Conservation (phyloP, 2,329 filamentous ascomycete species). For the Endocalyx cinctus region DNA sequence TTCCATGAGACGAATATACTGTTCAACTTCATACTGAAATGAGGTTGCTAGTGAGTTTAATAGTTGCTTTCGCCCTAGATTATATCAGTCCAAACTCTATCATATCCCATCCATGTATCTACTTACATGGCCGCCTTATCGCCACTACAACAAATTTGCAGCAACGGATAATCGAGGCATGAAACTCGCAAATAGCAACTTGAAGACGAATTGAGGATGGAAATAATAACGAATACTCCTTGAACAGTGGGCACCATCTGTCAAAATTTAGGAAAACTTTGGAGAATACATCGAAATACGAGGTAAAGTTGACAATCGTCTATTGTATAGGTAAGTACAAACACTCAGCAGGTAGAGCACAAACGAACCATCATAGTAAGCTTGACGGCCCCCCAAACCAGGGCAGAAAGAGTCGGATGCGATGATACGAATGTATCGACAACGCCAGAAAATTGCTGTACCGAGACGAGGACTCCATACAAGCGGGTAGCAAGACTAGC, state of each 20-base stretch:
- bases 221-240: conserved; percentile 32
- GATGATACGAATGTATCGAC: conserved; percentile 33
- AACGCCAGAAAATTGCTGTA: conserved; percentile 31
- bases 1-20: neutral
- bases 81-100: too few species aligned
- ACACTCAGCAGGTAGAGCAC: neutral
- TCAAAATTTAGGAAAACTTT: conserved; percentile 31
- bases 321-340: conserved; percentile 10
- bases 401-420: conserved; percentile 30
- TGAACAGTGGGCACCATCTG: conserved; percentile 29
- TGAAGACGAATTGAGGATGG: conserved; percentile 28
- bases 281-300: conserved; percentile 36
- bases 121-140: too few species aligned
- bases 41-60: conserved; percentile 2
- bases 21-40: conserved; percentile 3
- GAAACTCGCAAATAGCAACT: conserved; percentile 28
- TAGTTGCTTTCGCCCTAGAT: conserved; percentile 3
- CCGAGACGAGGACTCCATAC: conserved; percentile 27
- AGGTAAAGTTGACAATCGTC: conserved; percentile 28
- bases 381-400: conserved; percentile 39
- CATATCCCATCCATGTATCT: too few species aligned
- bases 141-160: conserved; percentile 26
- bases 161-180: conserved; percentile 29
- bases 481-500: conserved; percentile 25
- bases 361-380: conserved; percentile 31